Conservation (phyloP, 768 basidiomycete species). For the Sporobolomyces roseus region DNA sequence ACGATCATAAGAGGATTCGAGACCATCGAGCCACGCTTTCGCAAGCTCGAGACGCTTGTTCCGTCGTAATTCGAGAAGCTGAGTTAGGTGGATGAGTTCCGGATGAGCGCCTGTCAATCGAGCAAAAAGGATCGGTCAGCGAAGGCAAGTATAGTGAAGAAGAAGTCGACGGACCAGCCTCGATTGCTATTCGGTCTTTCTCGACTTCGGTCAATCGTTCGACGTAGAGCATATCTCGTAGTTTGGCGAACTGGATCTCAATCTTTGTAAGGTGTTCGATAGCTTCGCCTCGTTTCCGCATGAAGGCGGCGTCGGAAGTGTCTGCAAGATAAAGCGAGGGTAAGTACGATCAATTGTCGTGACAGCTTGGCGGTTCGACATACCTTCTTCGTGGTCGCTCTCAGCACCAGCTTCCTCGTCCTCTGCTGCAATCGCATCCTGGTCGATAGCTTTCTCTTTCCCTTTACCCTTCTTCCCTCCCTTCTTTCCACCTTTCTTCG, state of each 20-base stretch:
- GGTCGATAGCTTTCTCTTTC: background rate
- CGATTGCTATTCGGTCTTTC: slow-evolving; percentile 78
- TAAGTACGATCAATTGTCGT: no score
- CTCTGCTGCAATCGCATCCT: slow-evolving; percentile 3
- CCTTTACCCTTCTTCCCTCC: slow-evolving; percentile 26
- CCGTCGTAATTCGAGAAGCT: slow-evolving; percentile 69
- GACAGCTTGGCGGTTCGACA: no score
- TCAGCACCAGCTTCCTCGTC: slow-evolving; percentile 21
- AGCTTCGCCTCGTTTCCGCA: slow-evolving; percentile 70
- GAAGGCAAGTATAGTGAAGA: background rate
- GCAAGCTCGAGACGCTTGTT: slow-evolving; percentile 79
- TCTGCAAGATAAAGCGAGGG: no score
- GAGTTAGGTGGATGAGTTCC: slow-evolving; percentile 74
- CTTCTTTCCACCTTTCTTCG: slow-evolving; percentile 12
- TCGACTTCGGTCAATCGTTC: slow-evolving; percentile 90
- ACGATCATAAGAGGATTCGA: slow-evolving; percentile 61
- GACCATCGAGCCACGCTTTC: slow-evolving; percentile 65
- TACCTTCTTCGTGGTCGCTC: slow-evolving; percentile 40
- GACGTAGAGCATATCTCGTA: slow-evolving; percentile 81
- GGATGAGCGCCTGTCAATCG: slow-evolving; percentile 68
- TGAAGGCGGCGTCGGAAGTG: slow-evolving; percentile 53
- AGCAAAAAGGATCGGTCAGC: background rate
- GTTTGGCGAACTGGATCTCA: slow-evolving; percentile 83
- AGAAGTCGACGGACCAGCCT: slow-evolving; percentile 59
- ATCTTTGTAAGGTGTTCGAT: slow-evolving; percentile 81